Base-by-base conservation (phyloP, 148 eudicot genomes). In the Vaccinium darrowii region DNA sequence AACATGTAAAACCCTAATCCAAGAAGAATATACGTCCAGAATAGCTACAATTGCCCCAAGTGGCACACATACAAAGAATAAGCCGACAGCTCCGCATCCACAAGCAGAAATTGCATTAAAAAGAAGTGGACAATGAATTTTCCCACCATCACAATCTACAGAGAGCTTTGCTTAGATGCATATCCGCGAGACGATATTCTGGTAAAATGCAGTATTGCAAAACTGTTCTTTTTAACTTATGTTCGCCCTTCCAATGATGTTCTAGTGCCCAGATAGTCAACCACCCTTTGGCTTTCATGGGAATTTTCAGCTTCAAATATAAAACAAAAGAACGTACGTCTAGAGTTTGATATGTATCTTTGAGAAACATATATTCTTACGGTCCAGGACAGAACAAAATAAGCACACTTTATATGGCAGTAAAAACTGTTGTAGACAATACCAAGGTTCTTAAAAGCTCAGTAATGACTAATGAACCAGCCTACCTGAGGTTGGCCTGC, bases 401-500 rank as follows among this genome's bases (percentile, higher is more conserved):
- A 56, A 54, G 67, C 49, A 53, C 50, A 11, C 51, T 2, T 36
- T 27, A 19, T 74, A 52, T 14, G 3, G 23, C 27, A 75, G 76
- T 23, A 8, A 19, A 75, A 84, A 58, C 43, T 21, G 7, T 73
- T 57, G 43, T 60, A 76, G 81, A 43, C 60, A 60, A 43, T 21
- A 21, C 53, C 63, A 78, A 49, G 74, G 76, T 62, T 82, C 39
- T 25, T 36, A 62, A 13, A 7, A 43, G 49, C 58, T 76, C 23
- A 57, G 76, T 57, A 33, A 36, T 21, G 67, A 57, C 72, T 57
- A 33, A 36, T 21, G 67, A 65, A 60, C 58, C 51, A 80, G 83
- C 89, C 83, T 88, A 94, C 98, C 96, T 93, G 98, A 87, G 98
- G 98, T 78, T 94, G 95, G 82, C 98, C 96, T 30, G 98, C 92